These are phyloP conservation scores for Senna tora DNA, from an alignment of 306 rosid species.

Conservation along the genomic window DNA sequence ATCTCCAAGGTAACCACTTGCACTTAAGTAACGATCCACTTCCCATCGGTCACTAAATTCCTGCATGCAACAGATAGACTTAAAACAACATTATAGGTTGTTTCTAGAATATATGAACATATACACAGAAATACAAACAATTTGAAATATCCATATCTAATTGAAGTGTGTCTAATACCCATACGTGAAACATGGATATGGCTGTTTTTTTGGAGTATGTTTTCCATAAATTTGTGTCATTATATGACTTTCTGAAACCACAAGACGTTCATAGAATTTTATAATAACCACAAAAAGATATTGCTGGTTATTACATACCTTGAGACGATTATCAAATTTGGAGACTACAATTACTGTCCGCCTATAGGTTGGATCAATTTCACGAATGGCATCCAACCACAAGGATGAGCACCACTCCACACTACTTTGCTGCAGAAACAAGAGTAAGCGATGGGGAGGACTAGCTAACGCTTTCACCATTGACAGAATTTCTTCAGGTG, in stretches of 20 bases:
- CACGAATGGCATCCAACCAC: conserved; percentile 92
- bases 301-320: conserved; percentile 49
- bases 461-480: conserved; percentile 94
- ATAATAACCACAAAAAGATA: too few species aligned
- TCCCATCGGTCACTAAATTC: conserved; percentile 95
- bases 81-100: neutral
- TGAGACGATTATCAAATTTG: conserved; percentile 96
- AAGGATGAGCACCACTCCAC: conserved; percentile 98
- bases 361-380: conserved; percentile 83
- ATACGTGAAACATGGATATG: too few species aligned
- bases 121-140: too few species aligned
- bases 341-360: conserved; percentile 86
- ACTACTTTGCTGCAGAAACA: conserved; percentile 97
- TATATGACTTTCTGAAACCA: too few species aligned
- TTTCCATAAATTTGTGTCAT: too few species aligned
- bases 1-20: conserved; percentile 93
- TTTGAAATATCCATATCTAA: too few species aligned
- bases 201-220: too few species aligned
- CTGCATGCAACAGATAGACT: conserved; percentile 50
- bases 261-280: too few species aligned
- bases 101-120: too few species aligned
- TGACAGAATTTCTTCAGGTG: conserved; percentile 91
- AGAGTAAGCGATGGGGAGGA: conserved; percentile 88
- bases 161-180: too few species aligned
- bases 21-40: conserved; percentile 97